Evolutionary conservation across 2,329 filamentous ascomycete species (phyloP).

Genomic region (Fusarium pininemorale): DNA sequence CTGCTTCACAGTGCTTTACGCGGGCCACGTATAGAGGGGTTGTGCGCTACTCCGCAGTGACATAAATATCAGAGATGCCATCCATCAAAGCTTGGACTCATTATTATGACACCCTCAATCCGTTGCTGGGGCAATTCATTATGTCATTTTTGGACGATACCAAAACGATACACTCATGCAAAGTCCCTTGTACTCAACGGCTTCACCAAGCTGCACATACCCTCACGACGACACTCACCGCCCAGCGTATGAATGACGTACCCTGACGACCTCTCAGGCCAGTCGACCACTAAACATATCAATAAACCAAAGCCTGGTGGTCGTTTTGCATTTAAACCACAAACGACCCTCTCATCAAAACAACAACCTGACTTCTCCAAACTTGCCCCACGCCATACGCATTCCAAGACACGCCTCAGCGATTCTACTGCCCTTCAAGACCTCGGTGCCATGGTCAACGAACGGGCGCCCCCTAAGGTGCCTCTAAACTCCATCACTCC

Average conservation of each 20-base stretch:
- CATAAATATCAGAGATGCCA: background rate
- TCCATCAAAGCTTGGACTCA: background rate
- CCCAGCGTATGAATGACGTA: conserved; percentile 26
- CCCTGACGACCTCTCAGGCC: conserved; percentile 3
- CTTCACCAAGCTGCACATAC: conserved; percentile 27
- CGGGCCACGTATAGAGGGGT: conserved; percentile 3
- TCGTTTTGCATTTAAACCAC: conserved; percentile 37
- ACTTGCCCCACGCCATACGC: conserved; percentile 5
- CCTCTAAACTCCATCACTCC: conserved; percentile 52
- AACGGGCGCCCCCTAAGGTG: conserved; percentile 57
- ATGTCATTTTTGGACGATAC: conserved; percentile 34
- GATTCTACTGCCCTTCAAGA: conserved; percentile 27
- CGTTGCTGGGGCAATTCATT: conserved; percentile 42
- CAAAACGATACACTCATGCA: conserved; percentile 15
- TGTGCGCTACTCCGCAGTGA: background rate
- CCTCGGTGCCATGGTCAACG: conserved; percentile 56
- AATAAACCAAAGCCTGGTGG: conserved; percentile 22
- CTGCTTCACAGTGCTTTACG: conserved; percentile 35
- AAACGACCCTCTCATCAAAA: conserved; percentile 22
- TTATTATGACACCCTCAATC: conserved; percentile 1
- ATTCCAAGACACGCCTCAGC: conserved; percentile 5
- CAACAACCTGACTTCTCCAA: conserved; percentile 32
- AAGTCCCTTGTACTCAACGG: conserved; percentile 26
- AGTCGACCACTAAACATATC: background rate
- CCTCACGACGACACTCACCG: conserved; percentile 19